phyloP scores from a whole-genome alignment of 257 asterid genomes.

The Penstemon barbatus region DNA sequence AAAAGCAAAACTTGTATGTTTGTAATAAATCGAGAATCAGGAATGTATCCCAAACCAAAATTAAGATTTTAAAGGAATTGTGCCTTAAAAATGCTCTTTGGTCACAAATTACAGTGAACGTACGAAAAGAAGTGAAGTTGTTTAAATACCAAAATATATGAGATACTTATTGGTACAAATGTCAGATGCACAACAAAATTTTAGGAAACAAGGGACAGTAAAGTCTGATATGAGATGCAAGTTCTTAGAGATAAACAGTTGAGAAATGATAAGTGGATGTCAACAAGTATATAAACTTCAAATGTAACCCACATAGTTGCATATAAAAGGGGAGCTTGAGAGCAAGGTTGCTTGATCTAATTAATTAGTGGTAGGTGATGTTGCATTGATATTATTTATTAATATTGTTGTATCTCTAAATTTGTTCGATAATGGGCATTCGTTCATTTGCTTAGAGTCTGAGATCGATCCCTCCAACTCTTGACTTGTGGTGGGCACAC shows the following conservation, averaged over 20 bases:
- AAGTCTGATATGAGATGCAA: neutral
- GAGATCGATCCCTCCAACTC: no score
- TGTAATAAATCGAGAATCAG: neutral
- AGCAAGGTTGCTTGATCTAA: no score
- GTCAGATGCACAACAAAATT: neutral
- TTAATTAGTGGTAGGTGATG: no score
- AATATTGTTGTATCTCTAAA: no score
- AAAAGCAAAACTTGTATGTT: constrained; percentile 18
- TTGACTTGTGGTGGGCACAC: no score
- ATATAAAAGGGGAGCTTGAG: no score
- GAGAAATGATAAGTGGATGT: neutral
- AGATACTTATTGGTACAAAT: no score
- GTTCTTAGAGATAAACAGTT: neutral
- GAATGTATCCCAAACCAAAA: neutral
- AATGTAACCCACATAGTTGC: no score
- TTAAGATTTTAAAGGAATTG: neutral
- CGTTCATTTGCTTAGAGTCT: no score
- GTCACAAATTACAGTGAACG: neutral
- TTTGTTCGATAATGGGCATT: no score
- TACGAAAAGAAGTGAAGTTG: neutral
- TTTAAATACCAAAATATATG: neutral
- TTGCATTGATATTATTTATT: no score
- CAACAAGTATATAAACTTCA: neutral
- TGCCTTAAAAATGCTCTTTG: neutral
- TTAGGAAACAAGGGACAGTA: neutral